Base-by-base conservation (phyloP, 768 basidiomycete species). In the Dioszegia aurantiaca region DNA sequence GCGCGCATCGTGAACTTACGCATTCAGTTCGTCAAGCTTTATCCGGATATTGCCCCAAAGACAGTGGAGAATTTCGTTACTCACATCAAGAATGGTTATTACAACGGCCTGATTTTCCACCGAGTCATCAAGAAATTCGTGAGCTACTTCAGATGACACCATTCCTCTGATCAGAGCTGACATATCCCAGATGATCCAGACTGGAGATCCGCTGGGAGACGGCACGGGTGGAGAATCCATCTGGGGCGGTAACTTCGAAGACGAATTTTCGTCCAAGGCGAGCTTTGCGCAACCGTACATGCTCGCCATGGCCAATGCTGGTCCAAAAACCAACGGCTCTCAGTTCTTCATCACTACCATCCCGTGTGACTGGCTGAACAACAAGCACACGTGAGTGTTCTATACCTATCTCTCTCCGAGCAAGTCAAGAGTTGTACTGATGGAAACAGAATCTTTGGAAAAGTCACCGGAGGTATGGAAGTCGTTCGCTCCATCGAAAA, bases 261-360 rank as follows among this genome's bases (percentile, higher is more conserved):
- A 95, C 77, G 94, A 98, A 78, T 91, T 98, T 69, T 82, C 86
- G 19, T 87, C 92, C 64, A 87, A 89, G 43, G 78, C 92, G 60
- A 87, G 85, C 77, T 93, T 97, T 76, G 92, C 97, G 77, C 82
- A 93, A 88, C 94, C 95, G 0, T 98, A 97, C 73, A 94, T 89
- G 3, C 82, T 97, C 56, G 91, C 89, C 70, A 94, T 95, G 92
- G 76, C 77, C 40, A 78, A 77, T 63, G 75, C 75, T 12, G 70
- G 92, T 3, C 86, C 89, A 6, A 79, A 78, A 43, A 95, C 93
- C 33, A 97, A 97, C 73, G 94, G 92, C 0, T 92, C 89, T 1
- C 94, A 99, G 72, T 99, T 97, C 81, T 99, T 97, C 80, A 90
- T 98, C 74, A 97, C 93, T 8, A 95, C 92, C 4, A 92, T 86